A percentile compares a stretch with the other conserved stretches of the same genome.
Conservation (phyloP, 2,329 filamentous ascomycete species). For the Aspergillus fischeri region DNA sequence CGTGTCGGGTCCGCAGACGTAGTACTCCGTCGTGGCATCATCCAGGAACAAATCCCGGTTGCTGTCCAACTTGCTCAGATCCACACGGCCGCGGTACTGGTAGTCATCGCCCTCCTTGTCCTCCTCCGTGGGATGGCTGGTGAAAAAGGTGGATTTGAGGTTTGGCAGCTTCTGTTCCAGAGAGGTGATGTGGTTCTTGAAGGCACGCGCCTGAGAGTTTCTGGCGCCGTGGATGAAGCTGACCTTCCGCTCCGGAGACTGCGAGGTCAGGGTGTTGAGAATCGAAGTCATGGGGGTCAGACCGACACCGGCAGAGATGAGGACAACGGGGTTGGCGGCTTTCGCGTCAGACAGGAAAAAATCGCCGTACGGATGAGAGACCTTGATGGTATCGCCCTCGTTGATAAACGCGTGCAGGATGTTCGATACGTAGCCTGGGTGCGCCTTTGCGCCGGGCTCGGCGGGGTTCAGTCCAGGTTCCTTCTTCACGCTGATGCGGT, state of each 20-base stretch:
- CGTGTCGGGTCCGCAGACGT: slow-evolving; percentile 63
- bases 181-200: slow-evolving; percentile 49
- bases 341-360: slow-evolving; percentile 49
- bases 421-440: slow-evolving; percentile 65
- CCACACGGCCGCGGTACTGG: slow-evolving; percentile 55
- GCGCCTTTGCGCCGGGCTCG: slow-evolving; percentile 36
- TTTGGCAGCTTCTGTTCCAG: slow-evolving; percentile 43
- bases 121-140: slow-evolving; percentile 45
- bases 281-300: slow-evolving; percentile 59
- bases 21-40: slow-evolving; percentile 59
- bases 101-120: slow-evolving; percentile 55
- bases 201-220: slow-evolving; percentile 45
- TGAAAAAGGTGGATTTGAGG: slow-evolving; percentile 55
- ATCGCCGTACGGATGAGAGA: slow-evolving; percentile 64
- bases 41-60: slow-evolving; percentile 49
- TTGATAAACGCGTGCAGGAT: slow-evolving; percentile 59
- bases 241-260: slow-evolving; percentile 46
- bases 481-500: slow-evolving; percentile 68
- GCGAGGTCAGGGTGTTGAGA: slow-evolving; percentile 48
- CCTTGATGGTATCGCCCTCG: slow-evolving; percentile 58
- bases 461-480: slow-evolving; percentile 47
- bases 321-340: slow-evolving; percentile 48
- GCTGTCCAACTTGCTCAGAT: slow-evolving; percentile 53
- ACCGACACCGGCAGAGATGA: slow-evolving; percentile 60
- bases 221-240: slow-evolving; percentile 59